phyloP scores from a whole-genome alignment of 2,329 filamentous ascomycete genomes.

The Penicillium sp. region DNA sequence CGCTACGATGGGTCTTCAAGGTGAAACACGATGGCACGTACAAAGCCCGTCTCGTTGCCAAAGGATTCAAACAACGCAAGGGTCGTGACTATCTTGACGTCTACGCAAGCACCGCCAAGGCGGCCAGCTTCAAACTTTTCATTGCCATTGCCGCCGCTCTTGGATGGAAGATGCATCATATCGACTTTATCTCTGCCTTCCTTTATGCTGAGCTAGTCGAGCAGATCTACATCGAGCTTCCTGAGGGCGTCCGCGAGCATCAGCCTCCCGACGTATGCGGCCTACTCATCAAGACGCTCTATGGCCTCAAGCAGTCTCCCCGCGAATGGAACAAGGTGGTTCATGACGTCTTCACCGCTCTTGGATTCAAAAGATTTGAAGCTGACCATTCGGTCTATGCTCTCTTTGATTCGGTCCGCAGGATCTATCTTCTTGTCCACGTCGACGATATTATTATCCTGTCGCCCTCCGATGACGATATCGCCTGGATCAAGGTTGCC shows the following conservation, averaged over 20 bases:
- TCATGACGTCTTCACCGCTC: neutral
- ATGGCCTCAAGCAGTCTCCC: neutral
- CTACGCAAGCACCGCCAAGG: neutral
- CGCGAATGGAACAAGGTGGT: neutral
- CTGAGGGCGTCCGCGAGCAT: neutral
- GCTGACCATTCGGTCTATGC: too few relatives aligned
- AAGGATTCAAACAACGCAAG: neutral
- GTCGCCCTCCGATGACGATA: neutral
- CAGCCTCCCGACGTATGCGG: neutral
- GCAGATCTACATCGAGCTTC: neutral
- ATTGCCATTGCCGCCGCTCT: neutral
- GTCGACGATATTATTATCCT: neutral
- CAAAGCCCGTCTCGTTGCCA: neutral
- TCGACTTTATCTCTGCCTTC: neutral
- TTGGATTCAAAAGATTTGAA: neutral
- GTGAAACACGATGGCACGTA: neutral
- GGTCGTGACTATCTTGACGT: neutral
- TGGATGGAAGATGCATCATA: neutral
- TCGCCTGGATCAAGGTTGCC: neutral
- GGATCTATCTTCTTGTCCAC: neutral
- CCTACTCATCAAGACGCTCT: neutral
- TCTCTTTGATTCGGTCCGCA: too few relatives aligned
- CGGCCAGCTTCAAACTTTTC: neutral
- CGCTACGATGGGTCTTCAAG: neutral
- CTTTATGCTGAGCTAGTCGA: neutral